phyloP scores from a whole-genome alignment of 371 early-diverging fungal species.

The Mycotypha africana region DNA sequence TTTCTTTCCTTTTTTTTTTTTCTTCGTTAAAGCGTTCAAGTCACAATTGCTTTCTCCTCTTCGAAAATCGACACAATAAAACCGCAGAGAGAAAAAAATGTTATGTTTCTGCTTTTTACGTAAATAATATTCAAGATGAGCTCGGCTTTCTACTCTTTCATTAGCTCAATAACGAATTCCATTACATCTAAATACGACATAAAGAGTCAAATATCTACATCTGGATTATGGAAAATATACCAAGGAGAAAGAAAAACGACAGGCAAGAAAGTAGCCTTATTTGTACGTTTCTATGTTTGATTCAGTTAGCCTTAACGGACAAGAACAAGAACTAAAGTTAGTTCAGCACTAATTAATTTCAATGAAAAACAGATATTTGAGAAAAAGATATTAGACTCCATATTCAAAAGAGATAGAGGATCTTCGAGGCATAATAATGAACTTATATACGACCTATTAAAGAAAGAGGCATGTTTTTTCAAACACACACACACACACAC shows the following conservation, averaged over 20 bases:
- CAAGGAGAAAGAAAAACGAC: constrained; percentile 56
- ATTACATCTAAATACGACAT: constrained; percentile 45
- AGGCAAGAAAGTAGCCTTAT: constrained; percentile 55
- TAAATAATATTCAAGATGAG: too few species aligned
- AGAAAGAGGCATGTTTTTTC: constrained; percentile 48
- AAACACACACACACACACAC: not conserved
- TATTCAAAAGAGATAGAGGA: constrained; percentile 45
- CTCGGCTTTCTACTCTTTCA: constrained; percentile 44
- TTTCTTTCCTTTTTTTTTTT: too few species aligned
- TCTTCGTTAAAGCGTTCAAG: too few species aligned
- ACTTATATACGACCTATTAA: constrained; percentile 53
- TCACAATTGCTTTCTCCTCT: too few species aligned
- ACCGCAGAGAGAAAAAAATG: too few species aligned
- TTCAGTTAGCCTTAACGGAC: not conserved
- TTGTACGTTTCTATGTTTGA: constrained; percentile 35
- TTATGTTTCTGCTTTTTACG: too few species aligned
- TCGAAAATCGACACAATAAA: too few species aligned
- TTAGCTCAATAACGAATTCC: constrained; percentile 42
- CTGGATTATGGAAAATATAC: constrained; percentile 65
- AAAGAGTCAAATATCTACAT: constrained; percentile 50
- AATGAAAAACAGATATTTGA: constrained; percentile 55
- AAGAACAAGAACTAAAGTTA: not conserved
- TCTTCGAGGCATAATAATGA: constrained; percentile 50
- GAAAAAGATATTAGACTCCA: constrained; percentile 60
- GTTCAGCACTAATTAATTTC: too few species aligned